Evolutionary conservation across 129 eudicot genomes (phyloP).

Genomic region (Logfia minima): DNA sequence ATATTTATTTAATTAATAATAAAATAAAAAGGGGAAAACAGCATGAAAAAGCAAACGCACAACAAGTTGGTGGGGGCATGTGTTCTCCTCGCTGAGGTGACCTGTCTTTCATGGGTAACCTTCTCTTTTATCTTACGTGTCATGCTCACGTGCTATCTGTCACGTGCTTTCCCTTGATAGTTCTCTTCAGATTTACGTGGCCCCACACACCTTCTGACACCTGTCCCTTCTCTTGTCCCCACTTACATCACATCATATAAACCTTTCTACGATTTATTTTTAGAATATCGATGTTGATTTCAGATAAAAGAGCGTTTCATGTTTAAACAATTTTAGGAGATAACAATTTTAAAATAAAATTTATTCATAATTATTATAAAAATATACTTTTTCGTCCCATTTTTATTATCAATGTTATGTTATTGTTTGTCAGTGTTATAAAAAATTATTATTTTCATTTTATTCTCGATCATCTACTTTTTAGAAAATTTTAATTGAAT

Average conservation of each 20-base stretch:
- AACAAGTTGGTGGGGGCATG: constrained; percentile 16
- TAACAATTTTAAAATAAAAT: too few species aligned
- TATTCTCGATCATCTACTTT: too few species aligned
- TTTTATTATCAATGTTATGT: too few species aligned
- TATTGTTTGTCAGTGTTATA: too few species aligned
- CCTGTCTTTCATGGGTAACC: constrained; percentile 22
- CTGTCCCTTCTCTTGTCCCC: constrained; percentile 7
- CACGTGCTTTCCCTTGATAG: constrained; percentile 20
- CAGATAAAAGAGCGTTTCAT: too few species aligned
- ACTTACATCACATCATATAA: background rate
- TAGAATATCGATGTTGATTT: too few species aligned
- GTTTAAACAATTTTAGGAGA: too few species aligned
- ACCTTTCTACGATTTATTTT: background rate
- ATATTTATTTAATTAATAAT: background rate
- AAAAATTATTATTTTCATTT: too few species aligned
- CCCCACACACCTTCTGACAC: constrained; percentile 22
- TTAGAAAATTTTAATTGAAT: too few species aligned
- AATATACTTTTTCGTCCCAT: too few species aligned
- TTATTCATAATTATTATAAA: too few species aligned
- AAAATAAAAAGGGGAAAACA: background rate
- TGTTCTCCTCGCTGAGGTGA: constrained; percentile 12
- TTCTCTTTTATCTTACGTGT: constrained; percentile 13
- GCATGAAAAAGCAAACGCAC: constrained; percentile 1
- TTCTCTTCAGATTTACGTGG: constrained; percentile 23
- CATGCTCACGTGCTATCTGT: constrained; percentile 24